phyloP scores from a whole-genome alignment of 257 asterid genomes.

The Fraxinus anomala region DNA sequence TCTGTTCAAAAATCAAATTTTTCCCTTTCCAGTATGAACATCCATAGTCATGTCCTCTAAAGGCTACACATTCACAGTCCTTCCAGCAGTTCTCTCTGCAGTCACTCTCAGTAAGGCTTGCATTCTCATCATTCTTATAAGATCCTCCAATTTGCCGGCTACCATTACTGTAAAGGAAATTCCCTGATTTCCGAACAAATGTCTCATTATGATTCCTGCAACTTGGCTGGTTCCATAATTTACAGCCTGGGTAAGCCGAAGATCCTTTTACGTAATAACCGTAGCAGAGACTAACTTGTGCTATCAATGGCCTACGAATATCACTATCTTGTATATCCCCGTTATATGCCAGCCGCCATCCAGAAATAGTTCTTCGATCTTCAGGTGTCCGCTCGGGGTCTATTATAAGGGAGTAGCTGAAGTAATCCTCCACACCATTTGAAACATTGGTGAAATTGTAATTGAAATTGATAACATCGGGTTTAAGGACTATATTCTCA shows the following conservation, averaged over 20 bases:
- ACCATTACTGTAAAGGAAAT: background rate
- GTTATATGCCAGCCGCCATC: constrained; percentile 18
- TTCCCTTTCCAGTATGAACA: constrained; percentile 28
- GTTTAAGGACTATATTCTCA: background rate
- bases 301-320: too few relatives aligned
- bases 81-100: constrained; percentile 42
- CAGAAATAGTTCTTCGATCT: constrained; percentile 5
- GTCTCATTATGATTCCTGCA: background rate
- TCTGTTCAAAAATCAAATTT: background rate
- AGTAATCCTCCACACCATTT: constrained; percentile 24
- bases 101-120: constrained; percentile 41
- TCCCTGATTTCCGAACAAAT: background rate
- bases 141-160: background rate
- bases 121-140: too few relatives aligned
- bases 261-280: background rate
- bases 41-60: background rate
- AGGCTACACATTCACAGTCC: constrained; percentile 40
- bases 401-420: constrained; percentile 21
- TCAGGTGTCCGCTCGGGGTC: background rate
- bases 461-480: constrained; percentile 6
- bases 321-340: background rate
- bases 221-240: constrained; percentile 10
- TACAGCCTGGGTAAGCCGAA: background rate
- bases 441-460: constrained; percentile 29
- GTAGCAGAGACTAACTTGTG: background rate